Evolutionary conservation across 768 basidiomycete species (phyloP), one percentile per base, ranked within the genome.

Genomic region (Boletellus ananas): DNA sequence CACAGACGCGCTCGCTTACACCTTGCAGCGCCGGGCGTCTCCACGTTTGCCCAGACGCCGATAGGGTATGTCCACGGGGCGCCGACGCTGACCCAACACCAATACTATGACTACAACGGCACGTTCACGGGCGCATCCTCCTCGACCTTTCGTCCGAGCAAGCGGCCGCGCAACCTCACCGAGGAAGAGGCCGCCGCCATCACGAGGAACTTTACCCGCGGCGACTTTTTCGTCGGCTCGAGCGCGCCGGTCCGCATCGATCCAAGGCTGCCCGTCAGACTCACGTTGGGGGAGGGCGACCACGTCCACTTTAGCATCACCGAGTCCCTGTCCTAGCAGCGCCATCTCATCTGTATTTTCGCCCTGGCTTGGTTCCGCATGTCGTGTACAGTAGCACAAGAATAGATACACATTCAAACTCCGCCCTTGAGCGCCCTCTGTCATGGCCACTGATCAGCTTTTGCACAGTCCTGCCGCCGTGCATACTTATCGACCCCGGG

Each of bases 161-260:
- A 90, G 64, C 83, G 88, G 23, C 84, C 87, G 27, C 83, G 88
- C 56, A 81, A 79, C 39, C 80, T 90, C 47, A 90, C 88, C 2
- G 88, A 90, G 57, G 87, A 90, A 54, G 88, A 90, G 65, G 79
- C 88, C 2, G 85, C 86, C 11, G 87, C 87, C 29, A 90, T 90
- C 70, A 87, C 87, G 1, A 79, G 87, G 65, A 88, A 87, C 59
- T 90, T 87, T 58, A 84, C 74, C 54, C 80, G 88, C 45, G 88
- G 88, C 4, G 87, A 90, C 63, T 90, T 90, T 65, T 90, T 82
- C 60, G 84, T 90, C 45, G 88, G 87, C 47, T 81, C 75, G 34
- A 88, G 84, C 57, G 88, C 87, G 2, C 88, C 88, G 9, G 85
- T 90, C 39, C 81, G 86, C 58, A 90, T 90, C 68, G 88, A 90